Base-by-base conservation (phyloP, 2,329 filamentous ascomycete species). In the Neopestalotiopsis rosae region DNA sequence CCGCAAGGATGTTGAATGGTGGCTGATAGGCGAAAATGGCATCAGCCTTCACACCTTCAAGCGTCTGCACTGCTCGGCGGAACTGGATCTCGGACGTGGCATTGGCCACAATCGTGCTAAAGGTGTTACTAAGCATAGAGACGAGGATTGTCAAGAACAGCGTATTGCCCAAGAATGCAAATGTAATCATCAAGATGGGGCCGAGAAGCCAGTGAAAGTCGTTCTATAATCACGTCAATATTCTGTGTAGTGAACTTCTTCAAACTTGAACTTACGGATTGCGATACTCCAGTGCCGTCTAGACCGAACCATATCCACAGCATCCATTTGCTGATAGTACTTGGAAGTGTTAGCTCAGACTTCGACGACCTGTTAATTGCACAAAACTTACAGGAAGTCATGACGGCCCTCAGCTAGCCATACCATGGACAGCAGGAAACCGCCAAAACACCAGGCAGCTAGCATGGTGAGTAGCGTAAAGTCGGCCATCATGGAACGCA, bases 271-370 rank as follows among this genome's bases (percentile, higher is more conserved):
- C 83, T 76, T 75, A 86, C 85, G 68, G 88, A 88, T 72, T 84
- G 79, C 62, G 89, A 84, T 57, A 91, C 90, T 7, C 89, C 89
- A 3, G 86, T 89, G 6, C 88, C 94, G 74, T 96, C 94, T 1
- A 97, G 87, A 2, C 94, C 94, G 76, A 97, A 96, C 94, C 94
- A 97, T 72, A 97, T 95, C 87, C 92, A 96, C 1, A 96, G 87
- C 93, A 97, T 95, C 94, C 94, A 97, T 79, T 95, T 94, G 59
- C 90, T 90, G 71, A 96, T 94, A 1, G 91, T 93, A 4, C 85
- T 87, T 61, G 6, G 61, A 62, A 77, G 70, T 75, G 73, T 58
- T 10, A 59, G 52, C n/a, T 59, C 17, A 14, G 24, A 32, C 12
- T 14, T 17, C 5, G 14, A 17, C 20, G 14, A 32, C 9, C n/a